Evolutionary conservation across 257 asterid species (phyloP).

Genomic region (Nicotiana obtusifolia): DNA sequence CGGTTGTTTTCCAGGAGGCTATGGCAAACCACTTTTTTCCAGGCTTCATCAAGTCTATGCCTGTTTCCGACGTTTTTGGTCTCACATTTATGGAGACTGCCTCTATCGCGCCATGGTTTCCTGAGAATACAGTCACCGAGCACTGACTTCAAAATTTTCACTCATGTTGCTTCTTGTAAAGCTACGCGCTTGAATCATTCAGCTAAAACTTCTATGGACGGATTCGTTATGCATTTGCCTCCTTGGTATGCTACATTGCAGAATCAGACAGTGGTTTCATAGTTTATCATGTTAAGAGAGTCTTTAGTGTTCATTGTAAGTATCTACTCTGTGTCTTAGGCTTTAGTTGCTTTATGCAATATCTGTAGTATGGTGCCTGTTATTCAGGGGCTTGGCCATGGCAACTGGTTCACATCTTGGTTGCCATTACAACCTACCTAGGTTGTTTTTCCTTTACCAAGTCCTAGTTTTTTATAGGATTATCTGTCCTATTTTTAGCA

Average conservation of each 20-base stretch:
- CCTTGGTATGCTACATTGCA: not conserved
- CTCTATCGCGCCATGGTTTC: conserved; percentile 19
- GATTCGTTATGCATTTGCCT: not conserved
- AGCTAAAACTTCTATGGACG: not conserved
- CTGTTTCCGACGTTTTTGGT: conserved; percentile 15
- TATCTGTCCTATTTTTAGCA: conserved; percentile 7
- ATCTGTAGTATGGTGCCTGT: not conserved
- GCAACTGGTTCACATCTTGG: too few species aligned
- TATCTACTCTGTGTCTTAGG: not conserved
- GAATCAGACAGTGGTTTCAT: not conserved
- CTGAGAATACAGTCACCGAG: conserved; percentile 10
- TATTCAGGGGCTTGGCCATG: not conserved
- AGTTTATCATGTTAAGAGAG: not conserved
- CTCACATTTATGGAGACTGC: conserved; percentile 3
- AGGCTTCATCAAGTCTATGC: conserved; percentile 14
- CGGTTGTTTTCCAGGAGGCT: conserved; percentile 14
- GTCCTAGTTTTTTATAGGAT: conserved; percentile 8
- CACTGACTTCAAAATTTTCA: not conserved
- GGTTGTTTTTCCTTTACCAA: not conserved
- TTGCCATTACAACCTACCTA: not conserved
- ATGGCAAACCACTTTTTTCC: conserved; percentile 14
- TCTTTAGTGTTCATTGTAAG: not conserved
- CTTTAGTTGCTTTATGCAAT: not conserved
- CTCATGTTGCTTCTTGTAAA: not conserved
- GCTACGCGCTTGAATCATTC: not conserved